Evolutionary conservation across 352 stramenopile genomes (phyloP), one percentile per base, ranked within the genome.

Genomic region (Lagenidium giganteum): DNA sequence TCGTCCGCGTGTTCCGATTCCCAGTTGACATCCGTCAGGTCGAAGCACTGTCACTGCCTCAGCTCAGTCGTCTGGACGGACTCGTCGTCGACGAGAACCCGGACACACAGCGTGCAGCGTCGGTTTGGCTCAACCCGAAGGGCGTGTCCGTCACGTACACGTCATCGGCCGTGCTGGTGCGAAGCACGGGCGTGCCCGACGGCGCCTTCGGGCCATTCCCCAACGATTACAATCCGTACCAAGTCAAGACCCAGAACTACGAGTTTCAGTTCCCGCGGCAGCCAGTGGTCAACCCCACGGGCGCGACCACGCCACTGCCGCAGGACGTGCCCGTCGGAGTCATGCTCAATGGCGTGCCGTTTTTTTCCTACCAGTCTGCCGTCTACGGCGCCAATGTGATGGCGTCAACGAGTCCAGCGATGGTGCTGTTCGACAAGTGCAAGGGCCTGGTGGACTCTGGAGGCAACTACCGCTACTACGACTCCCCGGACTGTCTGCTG

Each of bases 381-480:
- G 25, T 70, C 3, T 83, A 79, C 26, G 63, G 66, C 20, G 69
- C 70, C 2, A 67, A 67, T 34, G 42, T 88, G 3, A 61, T 80
- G 44, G 57, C 64, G 29, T 64, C 47, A 8, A 42, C 44, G 1
- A 83, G 67, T 12, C 16, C 32, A 12, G 66, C 51, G 3, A 70
- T 76, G 29, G 44, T 57, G 4, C 47, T 87, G 21, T 23, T 88
- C 16, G 80, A 87, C 47, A 81, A 79, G 39, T 92, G 80, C 57
- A 74, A 88, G 30, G 76, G 76, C 13, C 57, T 86, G 1, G 70
- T 86, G 7, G 70, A 85, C 42, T 43, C 42, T 1, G 73, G 70
- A 2, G 74, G 76, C 3, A 61, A 85, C n/a, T 92, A 92, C 32
- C 57, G 73, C 8, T 92, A 86, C 51, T 84, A 88, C 30, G 78